Conservation (phyloP, 768 basidiomycete species). For the Imleria badia region DNA sequence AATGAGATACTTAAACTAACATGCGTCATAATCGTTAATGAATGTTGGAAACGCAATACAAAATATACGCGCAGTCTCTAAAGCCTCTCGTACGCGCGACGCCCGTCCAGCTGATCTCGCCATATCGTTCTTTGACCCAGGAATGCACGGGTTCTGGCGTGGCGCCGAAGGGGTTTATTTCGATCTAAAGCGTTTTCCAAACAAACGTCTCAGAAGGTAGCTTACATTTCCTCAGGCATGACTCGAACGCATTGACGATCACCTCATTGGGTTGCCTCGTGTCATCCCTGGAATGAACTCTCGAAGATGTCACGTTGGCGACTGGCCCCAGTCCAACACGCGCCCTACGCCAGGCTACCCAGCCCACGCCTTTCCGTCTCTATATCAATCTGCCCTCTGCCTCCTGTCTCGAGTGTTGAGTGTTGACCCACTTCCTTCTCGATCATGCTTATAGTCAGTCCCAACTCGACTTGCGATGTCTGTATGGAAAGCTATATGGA, state of each 20-base stretch:
- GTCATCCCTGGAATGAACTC: neutral
- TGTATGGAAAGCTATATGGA: conserved; percentile 10
- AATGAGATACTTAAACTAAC: too few relatives aligned
- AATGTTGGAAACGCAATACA: neutral
- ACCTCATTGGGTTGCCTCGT: neutral
- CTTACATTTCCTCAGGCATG: too few relatives aligned
- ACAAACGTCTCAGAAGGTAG: too few relatives aligned
- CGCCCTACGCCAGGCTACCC: neutral
- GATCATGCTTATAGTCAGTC: conserved; percentile 11
- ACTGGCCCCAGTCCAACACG: neutral
- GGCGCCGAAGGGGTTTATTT: too few relatives aligned
- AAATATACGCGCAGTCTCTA: neutral
- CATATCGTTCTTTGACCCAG: conserved; percentile 64
- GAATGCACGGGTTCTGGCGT: too few relatives aligned
- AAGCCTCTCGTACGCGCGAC: conserved; percentile 47
- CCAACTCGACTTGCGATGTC: conserved; percentile 13
- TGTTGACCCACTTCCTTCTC: neutral
- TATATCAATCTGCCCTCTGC: neutral
- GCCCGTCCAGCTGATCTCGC: conserved; percentile 65
- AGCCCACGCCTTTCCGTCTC: neutral
- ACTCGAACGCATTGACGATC: too few relatives aligned
- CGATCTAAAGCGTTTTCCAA: too few relatives aligned
- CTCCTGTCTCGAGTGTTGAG: neutral
- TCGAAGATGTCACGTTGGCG: neutral
- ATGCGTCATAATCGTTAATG: too few relatives aligned